phyloP scores from a whole-genome alignment of 2,329 filamentous ascomycete genomes.

The Cladosporium sp. region DNA sequence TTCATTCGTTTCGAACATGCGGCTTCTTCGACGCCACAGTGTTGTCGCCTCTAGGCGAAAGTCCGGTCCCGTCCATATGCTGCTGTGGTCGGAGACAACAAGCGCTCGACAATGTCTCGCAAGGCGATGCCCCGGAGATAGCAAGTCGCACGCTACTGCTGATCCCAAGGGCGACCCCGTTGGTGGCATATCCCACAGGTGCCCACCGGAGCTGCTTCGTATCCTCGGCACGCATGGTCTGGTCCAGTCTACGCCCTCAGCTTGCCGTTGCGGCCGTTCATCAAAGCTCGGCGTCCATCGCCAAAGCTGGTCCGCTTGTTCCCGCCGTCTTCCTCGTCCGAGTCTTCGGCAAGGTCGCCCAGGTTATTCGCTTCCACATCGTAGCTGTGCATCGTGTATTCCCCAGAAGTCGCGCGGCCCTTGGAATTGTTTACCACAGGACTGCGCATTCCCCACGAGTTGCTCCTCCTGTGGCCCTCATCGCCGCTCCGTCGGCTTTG shows the following conservation, averaged over 20 bases:
- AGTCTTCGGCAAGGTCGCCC: conserved; percentile 76
- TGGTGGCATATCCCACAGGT: neutral
- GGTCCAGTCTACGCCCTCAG: neutral
- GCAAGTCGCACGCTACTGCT: neutral
- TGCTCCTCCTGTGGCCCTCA: conserved; percentile 57
- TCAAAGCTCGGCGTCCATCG: conserved; percentile 20
- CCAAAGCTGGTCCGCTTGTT: conserved; percentile 39
- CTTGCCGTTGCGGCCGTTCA: conserved; percentile 15
- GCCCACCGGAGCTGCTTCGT: neutral
- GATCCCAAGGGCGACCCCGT: neutral
- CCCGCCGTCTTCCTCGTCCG: conserved; percentile 58
- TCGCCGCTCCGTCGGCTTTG: conserved; percentile 74
- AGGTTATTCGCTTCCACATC: conserved; percentile 76
- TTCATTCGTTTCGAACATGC: neutral
- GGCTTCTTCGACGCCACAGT: too few species aligned
- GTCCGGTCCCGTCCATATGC: too few species aligned
- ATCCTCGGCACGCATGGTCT: neutral
- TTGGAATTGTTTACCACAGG: conserved; percentile 55
- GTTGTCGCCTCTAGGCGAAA: neutral
- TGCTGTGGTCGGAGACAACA: neutral
- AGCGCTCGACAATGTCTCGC: neutral
- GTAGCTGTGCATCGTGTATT: conserved; percentile 83
- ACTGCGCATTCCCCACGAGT: conserved; percentile 41
- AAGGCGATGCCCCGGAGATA: neutral
- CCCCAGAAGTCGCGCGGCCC: conserved; percentile 33